Percentiles rank a stretch among this genome's conserved stretches.
phyloP scores from a whole-genome alignment of 441 rosid genomes.

The Viola pubescens region DNA sequence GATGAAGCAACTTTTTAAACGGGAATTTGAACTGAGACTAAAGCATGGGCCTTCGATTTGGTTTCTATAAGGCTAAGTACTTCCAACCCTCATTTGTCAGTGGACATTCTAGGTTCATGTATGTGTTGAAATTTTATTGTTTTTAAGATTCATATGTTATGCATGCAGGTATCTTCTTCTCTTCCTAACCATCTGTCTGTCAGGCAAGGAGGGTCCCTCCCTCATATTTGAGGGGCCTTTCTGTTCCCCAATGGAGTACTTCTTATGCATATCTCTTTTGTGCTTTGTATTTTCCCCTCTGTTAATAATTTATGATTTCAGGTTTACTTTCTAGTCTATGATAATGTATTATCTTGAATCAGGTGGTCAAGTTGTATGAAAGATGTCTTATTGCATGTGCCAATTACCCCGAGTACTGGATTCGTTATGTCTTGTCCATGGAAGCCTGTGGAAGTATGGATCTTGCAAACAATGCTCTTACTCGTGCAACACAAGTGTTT shows the following conservation, averaged over 20 bases:
- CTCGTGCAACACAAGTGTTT: constrained; percentile 88
- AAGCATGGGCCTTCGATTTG: constrained; percentile 84
- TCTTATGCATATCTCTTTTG: constrained; percentile 74
- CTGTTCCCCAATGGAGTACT: constrained; percentile 78
- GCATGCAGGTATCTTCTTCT: constrained; percentile 93
- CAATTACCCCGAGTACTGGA: constrained; percentile 89
- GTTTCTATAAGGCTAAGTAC: constrained; percentile 95
- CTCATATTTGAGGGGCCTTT: constrained; percentile 81
- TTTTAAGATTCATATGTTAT: constrained; percentile 71
- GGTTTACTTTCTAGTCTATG: constrained; percentile 19
- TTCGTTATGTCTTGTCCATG: constrained; percentile 79
- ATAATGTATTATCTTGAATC: constrained; percentile 22
- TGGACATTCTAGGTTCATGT: constrained; percentile 67
- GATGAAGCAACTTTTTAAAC: constrained; percentile 89
- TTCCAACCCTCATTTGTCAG: constrained; percentile 71
- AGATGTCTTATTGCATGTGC: constrained; percentile 96
- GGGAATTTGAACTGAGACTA: constrained; percentile 95
- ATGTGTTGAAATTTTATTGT: constrained; percentile 40
- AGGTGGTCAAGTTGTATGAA: constrained; percentile 93
- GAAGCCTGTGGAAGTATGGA: constrained; percentile 70
- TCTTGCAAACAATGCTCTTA: constrained; percentile 79
- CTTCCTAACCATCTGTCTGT: constrained; percentile 91
- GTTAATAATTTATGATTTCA: constrained; percentile 13
- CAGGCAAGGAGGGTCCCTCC: constrained; percentile 95
- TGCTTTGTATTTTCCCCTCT: constrained; percentile 34